Percentiles rank a stretch among this genome's conserved stretches.
Evolutionary conservation across 2,329 filamentous ascomycete genomes (phyloP).

Genomic region (Phialemoniopsis sp.): DNA sequence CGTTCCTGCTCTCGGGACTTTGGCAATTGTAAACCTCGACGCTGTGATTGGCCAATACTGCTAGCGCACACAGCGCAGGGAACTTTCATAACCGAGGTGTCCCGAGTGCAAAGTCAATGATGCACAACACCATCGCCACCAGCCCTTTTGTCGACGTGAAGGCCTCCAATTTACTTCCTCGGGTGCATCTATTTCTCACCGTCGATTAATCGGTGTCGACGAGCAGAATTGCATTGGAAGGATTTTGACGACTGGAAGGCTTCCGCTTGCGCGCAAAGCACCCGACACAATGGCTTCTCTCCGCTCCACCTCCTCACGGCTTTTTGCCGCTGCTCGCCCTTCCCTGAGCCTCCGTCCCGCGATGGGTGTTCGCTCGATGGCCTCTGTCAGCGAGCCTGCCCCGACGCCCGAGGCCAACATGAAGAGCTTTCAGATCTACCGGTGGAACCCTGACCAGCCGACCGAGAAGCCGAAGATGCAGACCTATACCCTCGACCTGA

Average conservation of each 20-base stretch:
- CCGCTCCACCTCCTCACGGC: conserved; percentile 50
- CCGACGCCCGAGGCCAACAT: conserved; percentile 62
- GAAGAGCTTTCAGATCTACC: conserved; percentile 98
- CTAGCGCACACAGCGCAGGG: conserved; percentile 1
- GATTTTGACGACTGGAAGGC: too few species aligned
- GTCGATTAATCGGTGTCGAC: too few species aligned
- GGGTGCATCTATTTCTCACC: too few species aligned
- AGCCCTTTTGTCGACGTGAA: too few species aligned
- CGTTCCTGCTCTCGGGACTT: conserved; percentile 6
- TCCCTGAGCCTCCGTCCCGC: conserved; percentile 29
- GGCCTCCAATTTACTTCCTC: too few species aligned
- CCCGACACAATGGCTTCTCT: conserved; percentile 53
- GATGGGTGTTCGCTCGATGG: conserved; percentile 44
- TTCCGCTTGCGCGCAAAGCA: not conserved
- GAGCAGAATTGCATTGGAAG: too few species aligned
- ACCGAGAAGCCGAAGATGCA: conserved; percentile 94
- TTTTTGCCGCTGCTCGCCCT: conserved; percentile 43
- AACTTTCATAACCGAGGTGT: conserved; percentile 13
- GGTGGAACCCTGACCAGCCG: conserved; percentile 94
- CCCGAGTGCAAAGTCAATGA: conserved; percentile 8
- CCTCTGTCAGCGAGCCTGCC: conserved; percentile 53
- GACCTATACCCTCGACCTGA: conserved; percentile 89
- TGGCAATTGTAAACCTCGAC: conserved; percentile 11
- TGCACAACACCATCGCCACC: too few species aligned
- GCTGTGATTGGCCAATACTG: conserved; percentile 8